These are phyloP conservation scores for Pythium utonaiense DNA, from an alignment of 352 stramenopile genomes.

Conservation along the genomic window DNA sequence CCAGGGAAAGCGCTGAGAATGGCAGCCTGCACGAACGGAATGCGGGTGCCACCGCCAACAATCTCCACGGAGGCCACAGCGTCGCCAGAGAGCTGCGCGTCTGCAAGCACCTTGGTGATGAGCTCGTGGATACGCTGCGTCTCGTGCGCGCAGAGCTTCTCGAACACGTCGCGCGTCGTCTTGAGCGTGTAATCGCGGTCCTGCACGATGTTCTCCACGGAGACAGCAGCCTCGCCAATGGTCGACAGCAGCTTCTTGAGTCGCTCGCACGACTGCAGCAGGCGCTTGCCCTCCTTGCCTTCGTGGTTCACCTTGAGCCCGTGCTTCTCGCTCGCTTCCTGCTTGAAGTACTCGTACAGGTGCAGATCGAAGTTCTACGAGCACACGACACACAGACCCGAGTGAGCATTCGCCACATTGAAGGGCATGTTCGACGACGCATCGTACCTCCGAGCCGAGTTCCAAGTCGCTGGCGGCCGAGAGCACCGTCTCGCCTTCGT, in stretches of 20 bases:
- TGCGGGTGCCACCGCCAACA: conserved; percentile 87
- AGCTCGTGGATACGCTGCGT: conserved; percentile 50
- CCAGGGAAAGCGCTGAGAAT: conserved; percentile 60
- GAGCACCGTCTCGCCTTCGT: conserved; percentile 49
- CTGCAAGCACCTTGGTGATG: conserved; percentile 41
- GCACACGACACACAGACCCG: neutral
- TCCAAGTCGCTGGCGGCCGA: conserved; percentile 47
- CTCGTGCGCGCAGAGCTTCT: conserved; percentile 56
- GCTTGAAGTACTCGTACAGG: conserved; percentile 80
- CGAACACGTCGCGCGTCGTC: conserved; percentile 68
- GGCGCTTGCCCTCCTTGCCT: conserved; percentile 79
- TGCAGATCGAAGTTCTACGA: conserved; percentile 60
- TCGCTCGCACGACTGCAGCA: conserved; percentile 84
- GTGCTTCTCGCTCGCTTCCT: conserved; percentile 55
- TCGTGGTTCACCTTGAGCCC: conserved; percentile 46
- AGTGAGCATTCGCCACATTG: no score
- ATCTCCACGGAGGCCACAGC: conserved; percentile 82
- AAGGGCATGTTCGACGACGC: no score
- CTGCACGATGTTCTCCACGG: conserved; percentile 79
- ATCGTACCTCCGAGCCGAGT: conserved; percentile 62
- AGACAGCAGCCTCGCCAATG: conserved; percentile 72
- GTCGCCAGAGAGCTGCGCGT: conserved; percentile 35
- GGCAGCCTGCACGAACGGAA: conserved; percentile 77
- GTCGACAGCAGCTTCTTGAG: conserved; percentile 90
- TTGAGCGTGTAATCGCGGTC: conserved; percentile 80